Evolutionary conservation across 2,329 filamentous ascomycete genomes (phyloP).

Genomic region (Claviceps citrina): DNA sequence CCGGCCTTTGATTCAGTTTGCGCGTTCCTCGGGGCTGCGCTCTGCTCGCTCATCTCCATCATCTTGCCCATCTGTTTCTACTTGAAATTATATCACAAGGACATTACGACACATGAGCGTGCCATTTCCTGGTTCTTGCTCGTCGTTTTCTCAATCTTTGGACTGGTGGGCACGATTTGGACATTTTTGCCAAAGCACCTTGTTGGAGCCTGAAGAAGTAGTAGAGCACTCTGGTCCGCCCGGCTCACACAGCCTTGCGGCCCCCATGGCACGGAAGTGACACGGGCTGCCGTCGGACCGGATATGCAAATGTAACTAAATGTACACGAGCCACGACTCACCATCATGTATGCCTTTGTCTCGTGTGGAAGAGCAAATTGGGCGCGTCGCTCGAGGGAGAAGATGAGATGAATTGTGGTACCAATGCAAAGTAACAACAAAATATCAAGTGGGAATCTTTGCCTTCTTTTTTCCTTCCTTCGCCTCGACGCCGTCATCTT

Average conservation of each 20-base stretch:
- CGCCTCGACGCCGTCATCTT: conserved; percentile 11
- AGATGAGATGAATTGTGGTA: neutral
- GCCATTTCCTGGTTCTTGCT: conserved; percentile 54
- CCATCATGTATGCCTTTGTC: too few species aligned
- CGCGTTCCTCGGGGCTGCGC: conserved; percentile 73
- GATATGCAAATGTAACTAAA: too few species aligned
- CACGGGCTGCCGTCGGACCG: too few species aligned
- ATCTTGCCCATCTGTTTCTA: conserved; percentile 81
- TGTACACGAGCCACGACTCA: too few species aligned
- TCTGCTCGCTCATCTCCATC: conserved; percentile 90
- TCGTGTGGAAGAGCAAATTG: neutral
- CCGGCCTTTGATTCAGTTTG: conserved; percentile 82
- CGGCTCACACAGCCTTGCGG: too few species aligned
- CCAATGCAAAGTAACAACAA: neutral
- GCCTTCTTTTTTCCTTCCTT: too few species aligned
- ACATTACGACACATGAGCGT: conserved; percentile 50
- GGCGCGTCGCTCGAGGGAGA: neutral
- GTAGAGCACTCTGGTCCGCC: too few species aligned
- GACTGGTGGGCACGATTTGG: conserved; percentile 66
- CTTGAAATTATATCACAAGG: conserved; percentile 68
- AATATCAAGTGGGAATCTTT: conserved; percentile 13
- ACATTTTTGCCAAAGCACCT: conserved; percentile 71
- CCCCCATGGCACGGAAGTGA: too few species aligned
- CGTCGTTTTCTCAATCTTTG: conserved; percentile 51
- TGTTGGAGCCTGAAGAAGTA: conserved; percentile 33